Evolutionary conservation across 169 alveolate species (phyloP), one percentile per base, ranked within the genome.

Genomic region (Plasmodium yoelii): DNA sequence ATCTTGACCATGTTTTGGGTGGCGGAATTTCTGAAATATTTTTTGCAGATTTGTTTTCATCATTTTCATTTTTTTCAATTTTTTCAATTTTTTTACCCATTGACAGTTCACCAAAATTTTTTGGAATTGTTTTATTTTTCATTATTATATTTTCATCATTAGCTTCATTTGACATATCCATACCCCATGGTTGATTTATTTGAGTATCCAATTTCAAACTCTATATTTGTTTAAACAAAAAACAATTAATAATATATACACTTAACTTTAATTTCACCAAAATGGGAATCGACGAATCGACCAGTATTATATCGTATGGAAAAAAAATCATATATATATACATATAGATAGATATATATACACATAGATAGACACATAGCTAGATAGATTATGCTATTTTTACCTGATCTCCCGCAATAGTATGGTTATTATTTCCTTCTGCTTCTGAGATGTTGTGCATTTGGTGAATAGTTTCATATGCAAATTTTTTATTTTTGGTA

Each of bases 1-100:
- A 94, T 63, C 94, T 89, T 34, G 94, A 74, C 94, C 93, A 94
- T 51, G 92, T 90, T 53, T 94, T 87, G 13, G 94, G 93, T 22
- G 88, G 77, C 26, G 19, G 51, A 3, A 22, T 8, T 56, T 63
- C 42, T 73, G 88, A 44, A 24, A 46, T 73, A 56, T 86, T 61
- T 70, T 84, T 57, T n/a, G 51, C 24, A 22, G 71, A 56, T 8
- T 68, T 84, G 22, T 80, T 69, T n/a, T 72, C 84, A 4, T 46
- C 69, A 34, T 86, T 75, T 64, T 46, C 55, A 13, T 60, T 57
- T 13, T 71, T 26, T 73, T 64, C 87, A 64, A 92, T 57, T 13
- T 71, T 26, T 73, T 64, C 87, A 64, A 92, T 87, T 15, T 15
- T 68, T 74, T 64, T 71, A 86, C 67, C 93, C 59, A 51, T 73